Base-by-base conservation (phyloP, 768 basidiomycete genomes). In the Rhodotorula taiwanensis region DNA sequence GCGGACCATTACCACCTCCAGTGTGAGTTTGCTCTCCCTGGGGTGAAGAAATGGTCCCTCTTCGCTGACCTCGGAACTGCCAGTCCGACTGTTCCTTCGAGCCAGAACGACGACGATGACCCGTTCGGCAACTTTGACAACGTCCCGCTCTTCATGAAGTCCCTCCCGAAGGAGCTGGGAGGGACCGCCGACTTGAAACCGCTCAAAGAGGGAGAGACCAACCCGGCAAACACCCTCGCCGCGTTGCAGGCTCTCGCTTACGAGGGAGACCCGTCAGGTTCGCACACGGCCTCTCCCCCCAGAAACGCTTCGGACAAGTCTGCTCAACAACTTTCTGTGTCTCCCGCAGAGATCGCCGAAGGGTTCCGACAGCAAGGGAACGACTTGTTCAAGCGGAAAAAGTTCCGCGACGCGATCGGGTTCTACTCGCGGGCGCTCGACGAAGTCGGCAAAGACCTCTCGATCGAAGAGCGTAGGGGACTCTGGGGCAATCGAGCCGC, bases 291-390 rank as follows among this genome's bases (percentile, higher is more conserved):
- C 23, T 18, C 20, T 36, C n/a, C 1, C 21, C n/a, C 27, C 10
- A 11, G 42, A 8, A 13, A 11, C 16, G 16, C 36, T 70, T n/a
- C n/a, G n/a, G 45, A 57, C 20, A 36, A 25, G n/a, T 33, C 18
- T 27, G 57, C 28, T 8, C 11, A n/a, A n/a, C 36, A 39, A 39
- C 36, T 5, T 11, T 42, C 62, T 0, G n/a, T n/a, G n/a, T n/a
- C n/a, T n/a, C n/a, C n/a, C 45, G 31, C 67, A 94, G 95, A 98
- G 75, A 79, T 90, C 67, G 90, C 94, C 2, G 81, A 83, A 64
- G 92, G 88, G 73, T 95, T 97, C 77, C 97, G 95, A 75, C 84
- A 89, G 56, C 89, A 94, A 74, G 95, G 92, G 8, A 98, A 97
- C 74, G 91, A 93, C 58, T 89, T 94, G 72, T 94, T 88, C 78